Evolutionary conservation across 768 basidiomycete species (phyloP).

Genomic region (Lactarius sanguifluus): DNA sequence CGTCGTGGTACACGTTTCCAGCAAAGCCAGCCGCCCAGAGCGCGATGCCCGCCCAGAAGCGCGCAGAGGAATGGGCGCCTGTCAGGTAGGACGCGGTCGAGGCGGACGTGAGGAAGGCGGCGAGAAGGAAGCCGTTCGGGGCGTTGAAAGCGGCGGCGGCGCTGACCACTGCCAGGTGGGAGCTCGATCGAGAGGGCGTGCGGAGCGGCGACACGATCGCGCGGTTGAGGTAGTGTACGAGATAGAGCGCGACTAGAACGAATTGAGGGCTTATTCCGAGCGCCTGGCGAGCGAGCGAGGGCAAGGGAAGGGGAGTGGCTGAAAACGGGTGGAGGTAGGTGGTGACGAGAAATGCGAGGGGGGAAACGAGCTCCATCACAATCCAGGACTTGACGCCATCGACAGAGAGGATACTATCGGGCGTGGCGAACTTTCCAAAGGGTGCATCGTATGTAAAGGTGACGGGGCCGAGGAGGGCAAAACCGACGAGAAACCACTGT

Average conservation of each 20-base stretch:
- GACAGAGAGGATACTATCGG: conserved; percentile 49
- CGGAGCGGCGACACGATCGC: conserved; percentile 76
- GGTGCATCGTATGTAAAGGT: conserved; percentile 66
- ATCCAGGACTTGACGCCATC: conserved; percentile 70
- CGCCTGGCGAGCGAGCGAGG: conserved; percentile 42
- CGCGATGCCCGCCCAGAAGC: conserved; percentile 61
- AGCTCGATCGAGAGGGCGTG: conserved; percentile 74
- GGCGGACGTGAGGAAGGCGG: conserved; percentile 65
- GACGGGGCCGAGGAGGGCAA: conserved; percentile 34
- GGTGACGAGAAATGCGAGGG: conserved; percentile 50
- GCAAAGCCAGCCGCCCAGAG: conserved; percentile 72
- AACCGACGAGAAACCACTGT: conserved; percentile 20
- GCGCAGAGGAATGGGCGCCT: conserved; percentile 37
- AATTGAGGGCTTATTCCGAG: conserved; percentile 25
- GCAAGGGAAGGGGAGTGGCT: conserved; percentile 33
- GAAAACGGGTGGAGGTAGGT: conserved; percentile 53
- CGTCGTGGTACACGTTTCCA: conserved; percentile 88
- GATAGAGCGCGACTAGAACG: conserved; percentile 56
- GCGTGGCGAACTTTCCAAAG: conserved; percentile 72
- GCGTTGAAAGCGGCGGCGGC: conserved; percentile 63
- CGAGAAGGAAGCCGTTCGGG: conserved; percentile 69
- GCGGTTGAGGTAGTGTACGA: conserved; percentile 83
- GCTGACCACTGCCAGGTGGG: conserved; percentile 65
- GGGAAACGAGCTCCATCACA: conserved; percentile 70
- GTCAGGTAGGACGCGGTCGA: conserved; percentile 46